A percentile compares a stretch with the other conserved stretches of the same genome.
These are phyloP conservation scores for Candida sakaeoensis DNA, from an alignment of 805 yeast species.

Conservation along the genomic window DNA sequence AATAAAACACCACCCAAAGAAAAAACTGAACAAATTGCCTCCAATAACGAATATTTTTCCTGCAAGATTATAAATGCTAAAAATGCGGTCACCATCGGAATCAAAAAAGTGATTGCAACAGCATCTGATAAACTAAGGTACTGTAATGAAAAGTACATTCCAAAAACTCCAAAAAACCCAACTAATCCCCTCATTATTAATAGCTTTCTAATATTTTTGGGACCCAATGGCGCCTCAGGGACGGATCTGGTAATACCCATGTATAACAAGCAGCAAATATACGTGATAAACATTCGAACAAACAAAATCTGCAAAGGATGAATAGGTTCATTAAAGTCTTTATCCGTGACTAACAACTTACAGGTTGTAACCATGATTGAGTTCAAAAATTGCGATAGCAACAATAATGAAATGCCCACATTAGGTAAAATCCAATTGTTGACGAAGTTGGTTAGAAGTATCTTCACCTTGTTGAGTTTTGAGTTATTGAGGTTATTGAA, in stretches of 20 bases:
- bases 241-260: slow-evolving; percentile 48
- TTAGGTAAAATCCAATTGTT: slow-evolving; percentile 25
- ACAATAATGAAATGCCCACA: slow-evolving; percentile 54
- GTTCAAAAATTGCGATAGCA: slow-evolving; percentile 68
- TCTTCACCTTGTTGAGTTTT: slow-evolving; percentile 1
- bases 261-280: slow-evolving; percentile 52
- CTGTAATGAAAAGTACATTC: slow-evolving; percentile 69
- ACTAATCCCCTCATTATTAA: slow-evolving; percentile 60
- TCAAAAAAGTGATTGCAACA: slow-evolving; percentile 70
- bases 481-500: neutral
- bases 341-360: slow-evolving; percentile 67
- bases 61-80: slow-evolving; percentile 64
- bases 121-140: slow-evolving; percentile 79
- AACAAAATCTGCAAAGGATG: slow-evolving; percentile 78
- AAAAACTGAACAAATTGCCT: slow-evolving; percentile 62
- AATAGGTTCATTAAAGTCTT: slow-evolving; percentile 54
- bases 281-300: slow-evolving; percentile 74
- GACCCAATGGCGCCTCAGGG: slow-evolving; percentile 68
- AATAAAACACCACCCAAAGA: slow-evolving; percentile 75
- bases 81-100: slow-evolving; percentile 74
- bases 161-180: slow-evolving; percentile 79
- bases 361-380: slow-evolving; percentile 74
- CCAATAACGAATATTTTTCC: slow-evolving; percentile 63
- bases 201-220: slow-evolving; percentile 49
- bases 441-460: neutral